Percentiles rank a stretch among this genome's conserved stretches.
Evolutionary conservation across 495 filamentous ascomycete genomes (phyloP).

Genomic region (Penicillium argentinense): DNA sequence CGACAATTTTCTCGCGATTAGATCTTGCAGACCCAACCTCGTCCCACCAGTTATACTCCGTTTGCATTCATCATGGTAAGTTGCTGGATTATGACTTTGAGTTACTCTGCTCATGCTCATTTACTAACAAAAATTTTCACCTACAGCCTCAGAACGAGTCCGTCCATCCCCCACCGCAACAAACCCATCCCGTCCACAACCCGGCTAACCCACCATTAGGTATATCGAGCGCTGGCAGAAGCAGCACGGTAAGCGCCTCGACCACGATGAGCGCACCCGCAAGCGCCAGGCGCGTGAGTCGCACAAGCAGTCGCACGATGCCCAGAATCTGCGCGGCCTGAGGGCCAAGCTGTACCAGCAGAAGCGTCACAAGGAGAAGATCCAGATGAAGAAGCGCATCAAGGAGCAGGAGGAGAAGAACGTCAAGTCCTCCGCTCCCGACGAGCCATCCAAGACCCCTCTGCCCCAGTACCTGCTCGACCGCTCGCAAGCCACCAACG

Average conservation of each 20-base stretch:
- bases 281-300: slow-evolving; percentile 86
- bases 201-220: slow-evolving; percentile 29
- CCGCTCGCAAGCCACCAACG: slow-evolving; percentile 77
- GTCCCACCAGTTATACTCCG: slow-evolving; percentile 17
- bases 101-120: background rate
- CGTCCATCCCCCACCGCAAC: slow-evolving; percentile 27
- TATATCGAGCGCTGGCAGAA: slow-evolving; percentile 90
- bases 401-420: slow-evolving; percentile 92
- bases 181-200: background rate
- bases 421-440: slow-evolving; percentile 82
- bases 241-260: slow-evolving; percentile 76
- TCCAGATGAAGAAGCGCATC: slow-evolving; percentile 98
- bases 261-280: slow-evolving; percentile 87
- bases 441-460: slow-evolving; percentile 70
- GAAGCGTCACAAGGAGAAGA: slow-evolving; percentile 94
- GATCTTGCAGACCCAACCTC: slow-evolving; percentile 26
- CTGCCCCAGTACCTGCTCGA: slow-evolving; percentile 90
- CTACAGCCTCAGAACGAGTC: slow-evolving; percentile 81
- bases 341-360: slow-evolving; percentile 93
- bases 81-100: background rate
- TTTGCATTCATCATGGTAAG: slow-evolving; percentile 40
- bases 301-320: slow-evolving; percentile 80
- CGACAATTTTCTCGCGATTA: slow-evolving; percentile 42
- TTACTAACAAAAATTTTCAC: slow-evolving; percentile 15
- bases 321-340: slow-evolving; percentile 88